A percentile compares a stretch with the other conserved stretches of the same genome.
Evolutionary conservation across 202 grass and related monocot genomes (phyloP).

Genomic region (Digitaria exilis): DNA sequence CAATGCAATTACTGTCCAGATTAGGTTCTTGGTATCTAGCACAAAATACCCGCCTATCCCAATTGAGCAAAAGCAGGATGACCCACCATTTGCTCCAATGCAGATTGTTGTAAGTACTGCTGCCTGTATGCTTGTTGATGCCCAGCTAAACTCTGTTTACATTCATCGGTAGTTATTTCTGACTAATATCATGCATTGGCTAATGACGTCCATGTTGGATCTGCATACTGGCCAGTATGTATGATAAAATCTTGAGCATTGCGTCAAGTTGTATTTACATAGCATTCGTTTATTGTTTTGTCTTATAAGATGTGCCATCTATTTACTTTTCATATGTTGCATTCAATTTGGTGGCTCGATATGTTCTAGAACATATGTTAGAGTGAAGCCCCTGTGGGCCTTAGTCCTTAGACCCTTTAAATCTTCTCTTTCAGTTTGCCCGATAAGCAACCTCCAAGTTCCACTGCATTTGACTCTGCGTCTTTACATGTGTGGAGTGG

Average conservation of each 20-base stretch:
- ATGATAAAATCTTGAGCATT: slow-evolving; percentile 18
- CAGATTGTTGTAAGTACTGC: slow-evolving; percentile 65
- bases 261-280: slow-evolving; percentile 3
- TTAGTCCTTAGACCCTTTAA: neutral
- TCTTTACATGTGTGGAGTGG: slow-evolving; percentile 3
- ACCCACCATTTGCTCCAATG: slow-evolving; percentile 84
- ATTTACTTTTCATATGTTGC: slow-evolving; percentile 7
- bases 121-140: slow-evolving; percentile 2
- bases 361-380: neutral
- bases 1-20: slow-evolving; percentile 53
- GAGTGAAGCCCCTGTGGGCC: neutral
- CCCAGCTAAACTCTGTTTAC: neutral
- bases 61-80: slow-evolving; percentile 75
- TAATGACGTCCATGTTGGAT: neutral
- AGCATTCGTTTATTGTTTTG: neutral
- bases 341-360: neutral
- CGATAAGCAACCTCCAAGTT: neutral
- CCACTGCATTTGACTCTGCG: neutral
- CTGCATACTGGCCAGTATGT: slow-evolving; percentile 4
- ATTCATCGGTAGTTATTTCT: neutral
- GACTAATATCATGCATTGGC: neutral
- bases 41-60: slow-evolving; percentile 85
- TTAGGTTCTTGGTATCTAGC: slow-evolving; percentile 76
- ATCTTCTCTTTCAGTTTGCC: neutral
- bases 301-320: neutral